Conservation (phyloP, 2,329 filamentous ascomycete species). For the Fusarium sp. region DNA sequence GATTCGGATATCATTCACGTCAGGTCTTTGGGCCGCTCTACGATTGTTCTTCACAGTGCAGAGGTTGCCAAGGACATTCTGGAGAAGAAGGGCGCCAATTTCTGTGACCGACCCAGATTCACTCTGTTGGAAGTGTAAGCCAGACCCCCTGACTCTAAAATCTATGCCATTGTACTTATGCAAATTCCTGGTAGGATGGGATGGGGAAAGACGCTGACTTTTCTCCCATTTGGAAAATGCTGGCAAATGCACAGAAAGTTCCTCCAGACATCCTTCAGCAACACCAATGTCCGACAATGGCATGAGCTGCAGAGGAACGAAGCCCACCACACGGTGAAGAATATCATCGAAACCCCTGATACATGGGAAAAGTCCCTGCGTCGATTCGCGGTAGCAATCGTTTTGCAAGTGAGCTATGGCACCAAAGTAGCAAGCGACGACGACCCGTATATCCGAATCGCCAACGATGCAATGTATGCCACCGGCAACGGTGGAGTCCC, state of each 20-base stretch:
- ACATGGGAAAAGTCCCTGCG: conserved; percentile 46
- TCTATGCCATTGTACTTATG: not conserved
- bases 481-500: conserved; percentile 49
- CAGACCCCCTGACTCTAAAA: not conserved
- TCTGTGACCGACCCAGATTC: conserved; percentile 58
- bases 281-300: conserved; percentile 49
- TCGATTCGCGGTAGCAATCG: conserved; percentile 49
- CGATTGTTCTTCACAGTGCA: conserved; percentile 46
- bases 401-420: conserved; percentile 50
- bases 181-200: conserved; percentile 51
- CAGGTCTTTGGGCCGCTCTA: conserved; percentile 48
- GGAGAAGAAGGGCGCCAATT: conserved; percentile 58
- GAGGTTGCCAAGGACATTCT: conserved; percentile 56
- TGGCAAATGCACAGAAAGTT: conserved; percentile 58
- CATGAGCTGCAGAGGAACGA: conserved; percentile 44
- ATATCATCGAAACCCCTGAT: conserved; percentile 36
- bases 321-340: conserved; percentile 36
- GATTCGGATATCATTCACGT: conserved; percentile 50
- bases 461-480: conserved; percentile 49
- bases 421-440: conserved; percentile 46
- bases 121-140: conserved; percentile 52
- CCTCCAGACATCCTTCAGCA: conserved; percentile 57
- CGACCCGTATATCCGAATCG: conserved; percentile 49
- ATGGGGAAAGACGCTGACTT: conserved; percentile 61
- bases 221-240: conserved; percentile 55